Percentiles rank a stretch among this genome's conserved stretches.
phyloP scores from a whole-genome alignment of 371 early-diverging fungal genomes.

The Saksenaea oblongispora region DNA sequence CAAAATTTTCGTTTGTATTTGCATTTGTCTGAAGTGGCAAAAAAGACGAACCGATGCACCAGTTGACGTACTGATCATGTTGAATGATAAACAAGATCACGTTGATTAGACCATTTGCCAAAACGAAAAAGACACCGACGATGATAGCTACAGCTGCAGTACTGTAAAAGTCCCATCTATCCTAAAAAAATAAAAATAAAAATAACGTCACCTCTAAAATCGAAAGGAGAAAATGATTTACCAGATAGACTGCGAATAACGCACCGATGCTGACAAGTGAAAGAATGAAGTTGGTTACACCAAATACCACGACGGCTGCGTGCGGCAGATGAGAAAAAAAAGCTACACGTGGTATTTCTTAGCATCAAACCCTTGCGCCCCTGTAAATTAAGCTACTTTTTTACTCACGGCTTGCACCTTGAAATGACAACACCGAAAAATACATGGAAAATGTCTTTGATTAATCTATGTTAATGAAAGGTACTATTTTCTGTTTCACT shows the following conservation, averaged over 20 bases:
- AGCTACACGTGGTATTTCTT: constrained; percentile 7
- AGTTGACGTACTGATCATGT: constrained; percentile 12
- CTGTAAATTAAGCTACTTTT: background rate
- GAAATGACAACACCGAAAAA: constrained; percentile 23
- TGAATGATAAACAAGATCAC: constrained; percentile 19
- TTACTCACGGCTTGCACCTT: constrained; percentile 20
- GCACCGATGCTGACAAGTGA: constrained; percentile 10
- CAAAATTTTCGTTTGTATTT: background rate
- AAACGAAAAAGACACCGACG: constrained; percentile 13
- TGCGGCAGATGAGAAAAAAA: constrained; percentile 20
- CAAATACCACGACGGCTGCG: constrained; percentile 18
- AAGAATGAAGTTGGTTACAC: constrained; percentile 17
- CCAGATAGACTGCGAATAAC: constrained; percentile 15
- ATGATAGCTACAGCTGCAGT: constrained; percentile 3
- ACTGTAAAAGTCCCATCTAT: constrained; percentile 10
- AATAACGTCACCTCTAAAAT: background rate
- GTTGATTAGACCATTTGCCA: constrained; percentile 22
- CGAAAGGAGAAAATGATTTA: constrained; percentile 6
- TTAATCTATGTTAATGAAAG: background rate
- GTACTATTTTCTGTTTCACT: background rate
- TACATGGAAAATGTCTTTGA: constrained; percentile 20
- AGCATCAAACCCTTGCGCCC: background rate
- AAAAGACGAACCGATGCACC: constrained; percentile 13
- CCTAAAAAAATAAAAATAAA: background rate
- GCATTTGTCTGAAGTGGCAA: background rate